Evolutionary conservation across 148 eudicot genomes (phyloP), one percentile per base, ranked within the genome.

Genomic region (Camellia japonica): DNA sequence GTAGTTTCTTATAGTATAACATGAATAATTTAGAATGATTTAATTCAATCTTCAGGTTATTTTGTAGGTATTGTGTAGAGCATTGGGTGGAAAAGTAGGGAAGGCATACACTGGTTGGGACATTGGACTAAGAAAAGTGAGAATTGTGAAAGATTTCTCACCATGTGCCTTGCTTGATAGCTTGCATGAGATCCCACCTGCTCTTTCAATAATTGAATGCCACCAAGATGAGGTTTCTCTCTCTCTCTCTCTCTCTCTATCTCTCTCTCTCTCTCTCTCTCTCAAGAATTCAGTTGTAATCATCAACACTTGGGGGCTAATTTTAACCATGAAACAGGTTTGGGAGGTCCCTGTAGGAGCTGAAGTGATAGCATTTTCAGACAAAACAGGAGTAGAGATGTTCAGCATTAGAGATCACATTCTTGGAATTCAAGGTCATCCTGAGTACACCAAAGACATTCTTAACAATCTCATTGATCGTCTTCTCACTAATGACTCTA

Each of bases 391-490:
- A 5, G 90, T 93, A 18, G 97, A 93, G 73, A 93, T 93, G 97
- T 91, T 90, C 55, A 76, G 74, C 10, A 86, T 89, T 68, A 90
- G 91, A 46, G 83, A 93, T 46, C 89, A 93, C 79, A 86, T 91
- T 68, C 65, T 93, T 64, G 95, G 95, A 3, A 91, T 84, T 68
- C 95, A 93, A 83, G 97, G 97, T 2, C 97, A 93, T 81, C 97
- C 97, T 2, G 97, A 93, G 81, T 93, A 90, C 86, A 85, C 91
- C 82, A 85, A 79, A 56, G 92, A 91, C 86, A 93, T 93, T 60
- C 93, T 93, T 49, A 63, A 65, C 62, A 79, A 87, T 79, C 87
- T 91, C 75, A 84, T 93, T 30, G 88, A 90, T 49, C 90, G 93
- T 63, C 90, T 89, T 47, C 77, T 87, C 54, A 63, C 4, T 58